phyloP scores from a whole-genome alignment of 2,329 filamentous ascomycete genomes.

The Sclerotinia trifoliorum region DNA sequence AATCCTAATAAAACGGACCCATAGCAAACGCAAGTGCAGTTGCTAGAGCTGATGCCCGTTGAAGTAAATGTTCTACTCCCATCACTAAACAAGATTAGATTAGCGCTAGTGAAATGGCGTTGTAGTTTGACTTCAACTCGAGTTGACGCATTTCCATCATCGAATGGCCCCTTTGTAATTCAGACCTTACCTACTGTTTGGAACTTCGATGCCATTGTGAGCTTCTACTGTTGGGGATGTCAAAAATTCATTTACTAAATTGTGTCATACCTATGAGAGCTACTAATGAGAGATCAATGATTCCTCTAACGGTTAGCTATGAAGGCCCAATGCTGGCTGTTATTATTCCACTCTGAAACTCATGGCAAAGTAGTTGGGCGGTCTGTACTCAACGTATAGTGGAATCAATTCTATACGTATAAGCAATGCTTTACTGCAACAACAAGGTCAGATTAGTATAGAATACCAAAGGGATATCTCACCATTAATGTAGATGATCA shows the following conservation, averaged over 20 bases:
- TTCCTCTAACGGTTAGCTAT: rapidly evolving
- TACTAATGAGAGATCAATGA: background rate
- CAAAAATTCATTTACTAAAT: too few species aligned
- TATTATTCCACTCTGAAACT: too few species aligned
- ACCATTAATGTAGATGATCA: background rate
- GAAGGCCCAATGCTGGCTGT: background rate
- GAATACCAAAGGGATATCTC: background rate
- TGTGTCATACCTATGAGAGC: background rate
- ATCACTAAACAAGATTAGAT: background rate
- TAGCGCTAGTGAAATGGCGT: background rate
- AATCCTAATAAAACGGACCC: too few species aligned
- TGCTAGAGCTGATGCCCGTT: too few species aligned
- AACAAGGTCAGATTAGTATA: background rate
- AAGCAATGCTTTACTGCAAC: too few species aligned
- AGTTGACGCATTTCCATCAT: too few species aligned
- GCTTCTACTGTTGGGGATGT: background rate
- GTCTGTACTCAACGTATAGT: background rate
- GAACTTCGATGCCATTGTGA: background rate
- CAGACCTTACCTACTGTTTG: too few species aligned
- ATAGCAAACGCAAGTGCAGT: too few species aligned
- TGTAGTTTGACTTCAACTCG: background rate
- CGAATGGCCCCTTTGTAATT: rapidly evolving
- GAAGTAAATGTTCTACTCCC: too few species aligned
- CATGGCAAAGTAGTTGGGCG: background rate
- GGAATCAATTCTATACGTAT: too few species aligned